phyloP scores from a whole-genome alignment of 1,139 yeast species.

The Yamadazyma triangularis region DNA sequence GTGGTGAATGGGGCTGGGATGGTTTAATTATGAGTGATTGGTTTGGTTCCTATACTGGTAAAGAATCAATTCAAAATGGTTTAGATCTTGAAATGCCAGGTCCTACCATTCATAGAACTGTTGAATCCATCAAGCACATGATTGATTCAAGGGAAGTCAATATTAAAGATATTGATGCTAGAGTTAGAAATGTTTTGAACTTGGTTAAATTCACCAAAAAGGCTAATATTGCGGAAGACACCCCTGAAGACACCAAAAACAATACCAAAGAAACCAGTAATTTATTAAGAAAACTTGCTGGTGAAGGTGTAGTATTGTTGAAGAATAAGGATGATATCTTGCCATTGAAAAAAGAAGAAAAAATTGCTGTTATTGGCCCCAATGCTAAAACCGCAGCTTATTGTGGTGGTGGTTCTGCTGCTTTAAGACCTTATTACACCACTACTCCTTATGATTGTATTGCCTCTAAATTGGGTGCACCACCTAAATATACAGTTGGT shows the following conservation, averaged over 20 bases:
- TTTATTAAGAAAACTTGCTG: conserved; percentile 41
- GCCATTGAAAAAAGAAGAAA: conserved; percentile 26
- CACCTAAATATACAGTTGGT: conserved; percentile 11
- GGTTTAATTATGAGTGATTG: conserved; percentile 58
- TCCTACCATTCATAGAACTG: conserved; percentile 42
- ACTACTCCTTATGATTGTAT: conserved; percentile 24
- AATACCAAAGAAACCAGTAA: conserved; percentile 37
- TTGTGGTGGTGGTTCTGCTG: conserved; percentile 31
- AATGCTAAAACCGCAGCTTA: conserved; percentile 21
- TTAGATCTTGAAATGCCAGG: conserved; percentile 63
- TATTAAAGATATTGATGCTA: conserved; percentile 29
- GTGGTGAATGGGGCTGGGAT: conserved; percentile 28
- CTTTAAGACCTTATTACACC: conserved; percentile 20
- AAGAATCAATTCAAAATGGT: conserved; percentile 45
- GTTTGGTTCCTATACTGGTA: conserved; percentile 50
- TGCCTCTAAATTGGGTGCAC: conserved; percentile 5
- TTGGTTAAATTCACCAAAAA: conserved; percentile 36
- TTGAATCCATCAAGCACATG: conserved; percentile 24
- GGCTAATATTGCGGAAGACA: conserved; percentile 30
- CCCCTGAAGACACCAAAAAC: conserved; percentile 14
- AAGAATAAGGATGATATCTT: conserved; percentile 41
- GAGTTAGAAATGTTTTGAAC: conserved; percentile 41
- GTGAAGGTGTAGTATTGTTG: conserved; percentile 47
- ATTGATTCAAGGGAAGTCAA: conserved; percentile 23
- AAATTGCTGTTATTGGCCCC: conserved; percentile 27